Base-by-base conservation (phyloP, 2,329 filamentous ascomycete genomes). In the Ceratocystiopsis brevicomis region DNA sequence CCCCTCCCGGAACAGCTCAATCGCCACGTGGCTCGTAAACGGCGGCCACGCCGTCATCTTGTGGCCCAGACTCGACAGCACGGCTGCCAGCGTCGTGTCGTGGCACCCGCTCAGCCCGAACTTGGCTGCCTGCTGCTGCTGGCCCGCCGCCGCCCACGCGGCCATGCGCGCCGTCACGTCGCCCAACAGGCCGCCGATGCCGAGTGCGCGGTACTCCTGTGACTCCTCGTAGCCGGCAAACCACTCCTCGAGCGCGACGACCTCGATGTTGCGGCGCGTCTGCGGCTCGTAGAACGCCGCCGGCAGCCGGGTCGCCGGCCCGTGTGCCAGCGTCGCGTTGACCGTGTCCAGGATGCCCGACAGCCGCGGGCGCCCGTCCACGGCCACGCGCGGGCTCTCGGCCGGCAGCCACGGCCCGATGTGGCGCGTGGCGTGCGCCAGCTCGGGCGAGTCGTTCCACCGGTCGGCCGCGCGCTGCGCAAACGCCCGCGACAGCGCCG, bases 321-420 rank as follows among this genome's bases (percentile, higher is more conserved):
- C 84, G 57, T 96, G 90, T 3, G 87, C 88, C 13, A 81, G 67
- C 0, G 85, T 93, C 8, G 84, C 76, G 56, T 95, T 96, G 54
- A 96, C 72, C 0, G 84, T 90, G 61, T 98, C 90, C 81, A 93
- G 85, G 53, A 98, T 80, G 43, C 90, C 90, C 6, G 78, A 86
- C 13, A 96, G 67, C 38, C 87, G 71, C 0, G 90, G 90, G 47
- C 79, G 78, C 1, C 78, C 78, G 58, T 95, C 86, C 10, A 96
- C 83, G 21, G 81, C 82, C 10, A 95, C 77, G 36, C 69, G 68
- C 12, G 71, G 71, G 30, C 66, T 69, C 34, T 69, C 68, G 9
- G 75, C 68, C 0, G 85, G 84, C 82, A 96, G 93, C 75, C 81
- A 93, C 57, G 81, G 85, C 34, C 80, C 76, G 43, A 87, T 76